Percentiles rank a stretch among this genome's conserved stretches.
These are phyloP conservation scores for Hericium rajendrae DNA, from an alignment of 768 basidiomycete genomes.

Conservation along the genomic window DNA sequence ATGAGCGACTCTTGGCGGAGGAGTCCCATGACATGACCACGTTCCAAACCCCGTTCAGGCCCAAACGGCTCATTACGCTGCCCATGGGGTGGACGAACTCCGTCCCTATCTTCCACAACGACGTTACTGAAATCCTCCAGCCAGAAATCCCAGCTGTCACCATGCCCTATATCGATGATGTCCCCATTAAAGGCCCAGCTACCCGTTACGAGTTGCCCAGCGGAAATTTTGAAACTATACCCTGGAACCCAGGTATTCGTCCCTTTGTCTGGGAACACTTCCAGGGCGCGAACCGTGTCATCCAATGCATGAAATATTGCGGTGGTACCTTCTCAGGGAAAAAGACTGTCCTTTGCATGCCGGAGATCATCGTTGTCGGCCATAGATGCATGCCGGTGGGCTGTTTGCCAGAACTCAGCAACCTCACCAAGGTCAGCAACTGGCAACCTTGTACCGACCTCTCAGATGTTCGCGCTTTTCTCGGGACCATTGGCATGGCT, in stretches of 20 bases:
- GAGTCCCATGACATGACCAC: no score
- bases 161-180: constrained; percentile 31
- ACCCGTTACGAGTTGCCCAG: constrained; percentile 21
- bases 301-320: constrained; percentile 26
- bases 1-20: no score
- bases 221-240: constrained; percentile 26
- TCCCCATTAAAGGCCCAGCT: constrained; percentile 24
- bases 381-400: constrained; percentile 29
- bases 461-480: constrained; percentile 18
- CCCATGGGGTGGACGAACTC: no score
- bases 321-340: constrained; percentile 29
- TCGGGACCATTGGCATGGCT: constrained; percentile 16
- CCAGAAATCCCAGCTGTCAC: constrained; percentile 9
- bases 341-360: constrained; percentile 24
- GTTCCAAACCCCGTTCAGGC: no score
- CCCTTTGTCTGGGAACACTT: constrained; percentile 33
- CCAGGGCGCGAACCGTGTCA: constrained; percentile 24
- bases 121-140: no score
- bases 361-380: constrained; percentile 24
- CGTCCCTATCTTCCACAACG: no score
- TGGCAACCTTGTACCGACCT: constrained; percentile 15
- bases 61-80: no score
- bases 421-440: constrained; percentile 17
- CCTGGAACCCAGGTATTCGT: constrained; percentile 26
- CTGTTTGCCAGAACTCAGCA: constrained; percentile 18